phyloP scores from a whole-genome alignment of 352 stramenopile species.

The Pythium phragmiticola region DNA sequence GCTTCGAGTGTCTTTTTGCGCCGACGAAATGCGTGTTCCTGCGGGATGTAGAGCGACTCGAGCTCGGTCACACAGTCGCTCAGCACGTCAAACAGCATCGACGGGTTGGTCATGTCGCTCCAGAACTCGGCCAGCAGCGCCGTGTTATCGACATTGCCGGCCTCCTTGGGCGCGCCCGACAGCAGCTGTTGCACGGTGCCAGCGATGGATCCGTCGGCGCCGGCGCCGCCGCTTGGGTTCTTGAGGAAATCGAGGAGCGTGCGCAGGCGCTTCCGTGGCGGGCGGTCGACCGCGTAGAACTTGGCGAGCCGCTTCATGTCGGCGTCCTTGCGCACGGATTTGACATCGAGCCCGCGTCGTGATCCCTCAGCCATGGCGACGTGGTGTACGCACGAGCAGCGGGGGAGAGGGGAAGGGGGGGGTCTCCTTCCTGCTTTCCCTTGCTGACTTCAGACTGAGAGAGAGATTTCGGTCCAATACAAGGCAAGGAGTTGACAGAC shows the following conservation, averaged over 20 bases:
- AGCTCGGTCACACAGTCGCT: slow-evolving; percentile 83
- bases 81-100: slow-evolving; percentile 76
- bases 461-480: no score
- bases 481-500: no score
- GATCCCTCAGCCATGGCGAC: slow-evolving; percentile 11
- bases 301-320: slow-evolving; percentile 84
- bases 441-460: no score
- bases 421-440: no score
- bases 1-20: slow-evolving; percentile 80
- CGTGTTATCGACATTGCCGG: slow-evolving; percentile 40
- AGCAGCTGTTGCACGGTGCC: slow-evolving; percentile 71
- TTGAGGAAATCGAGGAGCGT: slow-evolving; percentile 86
- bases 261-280: slow-evolving; percentile 79
- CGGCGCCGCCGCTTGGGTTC: slow-evolving; percentile 34
- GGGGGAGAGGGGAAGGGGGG: not conserved
- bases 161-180: slow-evolving; percentile 47
- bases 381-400: not conserved
- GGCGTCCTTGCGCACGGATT: slow-evolving; percentile 28
- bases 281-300: slow-evolving; percentile 82
- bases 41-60: slow-evolving; percentile 78
- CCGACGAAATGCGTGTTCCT: slow-evolving; percentile 81
- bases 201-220: slow-evolving; percentile 56
- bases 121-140: slow-evolving; percentile 71
- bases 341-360: slow-evolving; percentile 24
- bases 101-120: slow-evolving; percentile 61